Conservation (phyloP, 108 stramenopile genomes). For the Conticribra guillardii region DNA sequence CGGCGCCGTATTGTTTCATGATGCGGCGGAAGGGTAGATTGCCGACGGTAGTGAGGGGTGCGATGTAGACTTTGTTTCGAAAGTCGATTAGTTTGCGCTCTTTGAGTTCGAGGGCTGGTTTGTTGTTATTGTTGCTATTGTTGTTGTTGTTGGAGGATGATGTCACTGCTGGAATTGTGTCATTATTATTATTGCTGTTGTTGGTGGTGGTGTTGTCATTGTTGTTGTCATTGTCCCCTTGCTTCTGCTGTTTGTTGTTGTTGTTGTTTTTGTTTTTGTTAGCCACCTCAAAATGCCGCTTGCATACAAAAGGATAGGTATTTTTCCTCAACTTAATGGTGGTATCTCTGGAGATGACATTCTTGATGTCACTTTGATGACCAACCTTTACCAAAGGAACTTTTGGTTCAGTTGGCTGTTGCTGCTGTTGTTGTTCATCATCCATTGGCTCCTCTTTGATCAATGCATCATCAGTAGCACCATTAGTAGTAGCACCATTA, state of each 20-base stretch:
- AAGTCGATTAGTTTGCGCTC: conserved; percentile 90
- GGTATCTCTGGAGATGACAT: conserved; percentile 64
- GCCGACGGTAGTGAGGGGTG: conserved; percentile 98
- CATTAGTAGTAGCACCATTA: no score
- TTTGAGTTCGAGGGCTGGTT: conserved; percentile 58
- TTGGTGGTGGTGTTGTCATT: background rate
- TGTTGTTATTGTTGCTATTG: no score
- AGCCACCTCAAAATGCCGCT: conserved; percentile 58
- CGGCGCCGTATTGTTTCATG: conserved; percentile 95
- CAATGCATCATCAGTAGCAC: no score
- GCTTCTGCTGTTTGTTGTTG: conserved; percentile 11
- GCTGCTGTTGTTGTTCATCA: no score
- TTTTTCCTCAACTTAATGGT: conserved; percentile 73
- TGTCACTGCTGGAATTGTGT: background rate
- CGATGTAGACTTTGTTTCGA: conserved; percentile 95
- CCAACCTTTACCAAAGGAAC: background rate
- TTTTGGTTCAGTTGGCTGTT: conserved; percentile 7
- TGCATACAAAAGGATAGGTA: conserved; percentile 79
- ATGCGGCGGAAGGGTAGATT: conserved; percentile 98
- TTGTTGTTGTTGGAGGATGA: no score
- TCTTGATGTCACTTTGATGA: conserved; percentile 46
- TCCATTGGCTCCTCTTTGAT: no score
- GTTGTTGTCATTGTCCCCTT: conserved; percentile 7
- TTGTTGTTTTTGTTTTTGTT: conserved; percentile 42
- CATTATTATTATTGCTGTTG: background rate